Evolutionary conservation across 257 asterid genomes (phyloP), one percentile per base, ranked within the genome.

Genomic region (Solanum dulcamara): DNA sequence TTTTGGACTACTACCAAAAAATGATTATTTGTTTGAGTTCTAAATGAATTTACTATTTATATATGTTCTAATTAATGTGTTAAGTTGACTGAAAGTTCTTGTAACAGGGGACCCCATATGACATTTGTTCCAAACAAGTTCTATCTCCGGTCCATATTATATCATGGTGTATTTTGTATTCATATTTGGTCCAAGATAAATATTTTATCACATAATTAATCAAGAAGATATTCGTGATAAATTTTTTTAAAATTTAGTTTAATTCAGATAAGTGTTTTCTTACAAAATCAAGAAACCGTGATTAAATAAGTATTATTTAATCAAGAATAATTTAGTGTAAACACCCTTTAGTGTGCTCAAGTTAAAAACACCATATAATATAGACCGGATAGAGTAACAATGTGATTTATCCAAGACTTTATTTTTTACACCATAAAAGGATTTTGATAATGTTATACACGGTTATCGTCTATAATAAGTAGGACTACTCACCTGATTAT

Each of bases 71-170:
- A 70, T 84, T 66, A 66, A 87, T 87, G 85, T 75, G 38, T 68
- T 26, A 38, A 37, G 83, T 87, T 80, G 83, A 87, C 85, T 80
- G 68, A 32, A 84, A 46, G 37, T 87, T 81, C 85, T 50, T 66
- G 77, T 12, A 66, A 5, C 53, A 15, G 40, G 14, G 87, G 83
- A 87, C 85, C 89, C 85, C 89, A 84, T 79, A 55, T 18, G 75
- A 17, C 48, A 79, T 51, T 83, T 82, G 42, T 71, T 22, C 42
- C 57, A 14, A 75, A 22, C n/a, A 7, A 24, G 8, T 44, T 24
- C n/a, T 70, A 70, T 10, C 50, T 20, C 3, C 17, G 13, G 15
- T 35, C 42, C 18, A 66, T 30, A 66, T 66, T 30, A 32, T 62
- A 62, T 60, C 2, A 26, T 28, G 13, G 12, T 67, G 26, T 17